Evolutionary conservation across 2,329 filamentous ascomycete genomes (phyloP).

Genomic region (Colletotrichum sp.): DNA sequence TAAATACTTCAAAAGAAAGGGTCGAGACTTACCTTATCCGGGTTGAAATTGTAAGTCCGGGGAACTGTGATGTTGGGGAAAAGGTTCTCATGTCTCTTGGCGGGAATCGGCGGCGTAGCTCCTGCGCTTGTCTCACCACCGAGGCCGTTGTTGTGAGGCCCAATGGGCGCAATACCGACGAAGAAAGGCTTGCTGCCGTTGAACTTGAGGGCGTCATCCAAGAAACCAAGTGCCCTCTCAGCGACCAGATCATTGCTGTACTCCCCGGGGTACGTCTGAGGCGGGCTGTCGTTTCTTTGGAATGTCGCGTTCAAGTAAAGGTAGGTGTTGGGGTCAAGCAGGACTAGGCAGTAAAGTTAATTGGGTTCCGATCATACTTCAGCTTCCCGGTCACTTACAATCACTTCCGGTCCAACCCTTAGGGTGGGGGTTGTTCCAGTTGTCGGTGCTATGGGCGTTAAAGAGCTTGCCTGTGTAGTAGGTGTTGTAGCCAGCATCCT

Average conservation of each 20-base stretch:
- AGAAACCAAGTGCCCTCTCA: slow-evolving; percentile 61
- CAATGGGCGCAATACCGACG: slow-evolving; percentile 68
- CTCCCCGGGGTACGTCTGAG: slow-evolving; percentile 32
- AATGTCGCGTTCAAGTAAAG: slow-evolving; percentile 56
- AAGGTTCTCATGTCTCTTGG: slow-evolving; percentile 65
- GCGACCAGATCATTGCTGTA: slow-evolving; percentile 62
- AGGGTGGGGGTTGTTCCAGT: slow-evolving; percentile 63
- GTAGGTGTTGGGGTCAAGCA: slow-evolving; percentile 41
- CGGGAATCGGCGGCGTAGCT: slow-evolving; percentile 54
- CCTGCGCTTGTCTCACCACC: slow-evolving; percentile 11
- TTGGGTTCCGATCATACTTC: neutral
- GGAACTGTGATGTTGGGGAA: slow-evolving; percentile 67
- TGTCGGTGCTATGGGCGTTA: slow-evolving; percentile 66
- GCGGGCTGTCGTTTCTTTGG: slow-evolving; percentile 43
- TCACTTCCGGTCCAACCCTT: slow-evolving; percentile 61
- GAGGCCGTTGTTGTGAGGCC: slow-evolving; percentile 63
- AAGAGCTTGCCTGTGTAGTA: slow-evolving; percentile 79
- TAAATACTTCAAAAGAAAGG: too few species aligned
- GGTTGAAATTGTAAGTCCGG: slow-evolving; percentile 70
- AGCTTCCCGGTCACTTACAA: slow-evolving; percentile 22
- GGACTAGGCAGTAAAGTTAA: slow-evolving; percentile 31
- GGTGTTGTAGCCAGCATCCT: slow-evolving; percentile 70
- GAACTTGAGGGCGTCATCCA: slow-evolving; percentile 62
- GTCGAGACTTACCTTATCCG: slow-evolving; percentile 43
- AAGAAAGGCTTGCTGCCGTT: slow-evolving; percentile 67